Conservation (phyloP, 2,329 filamentous ascomycete species). For the Emmonsiellopsis sp. region DNA sequence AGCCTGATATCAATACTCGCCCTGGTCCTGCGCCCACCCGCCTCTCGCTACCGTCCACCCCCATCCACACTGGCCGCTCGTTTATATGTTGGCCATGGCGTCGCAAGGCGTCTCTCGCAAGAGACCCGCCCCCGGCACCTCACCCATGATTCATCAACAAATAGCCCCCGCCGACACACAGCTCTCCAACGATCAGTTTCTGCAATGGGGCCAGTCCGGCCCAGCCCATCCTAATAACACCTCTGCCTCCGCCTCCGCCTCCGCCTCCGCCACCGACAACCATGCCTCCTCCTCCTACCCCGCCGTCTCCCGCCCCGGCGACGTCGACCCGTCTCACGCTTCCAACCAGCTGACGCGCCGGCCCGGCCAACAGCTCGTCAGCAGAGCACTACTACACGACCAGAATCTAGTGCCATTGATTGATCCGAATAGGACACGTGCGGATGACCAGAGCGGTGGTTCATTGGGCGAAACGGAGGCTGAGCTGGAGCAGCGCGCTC, state of each 20-base stretch:
- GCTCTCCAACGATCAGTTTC: conserved; percentile 43
- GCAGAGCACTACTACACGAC: conserved; percentile 29
- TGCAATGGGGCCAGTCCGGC: conserved; percentile 44
- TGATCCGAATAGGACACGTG: conserved; percentile 18
- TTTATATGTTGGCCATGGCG: conserved; percentile 20
- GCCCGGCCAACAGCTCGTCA: conserved; percentile 30
- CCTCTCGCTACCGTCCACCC: too few species aligned
- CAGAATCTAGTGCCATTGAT: conserved; percentile 19
- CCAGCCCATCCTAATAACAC: conserved; percentile 18
- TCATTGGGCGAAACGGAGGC: conserved; percentile 57
- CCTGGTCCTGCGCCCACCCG: too few species aligned
- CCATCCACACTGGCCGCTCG: not conserved
- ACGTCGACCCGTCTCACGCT: conserved; percentile 40
- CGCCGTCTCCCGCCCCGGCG: conserved; percentile 24
- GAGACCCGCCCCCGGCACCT: conserved; percentile 62
- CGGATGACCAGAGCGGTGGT: conserved; percentile 30
- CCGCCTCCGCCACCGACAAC: conserved; percentile 17
- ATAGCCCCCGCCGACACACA: conserved; percentile 35
- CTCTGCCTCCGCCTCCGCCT: conserved; percentile 11
- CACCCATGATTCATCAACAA: conserved; percentile 50
- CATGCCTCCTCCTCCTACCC: conserved; percentile 6
- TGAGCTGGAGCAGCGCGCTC: conserved; percentile 67
- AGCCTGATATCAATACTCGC: not conserved
- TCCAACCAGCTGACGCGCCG: conserved; percentile 35
- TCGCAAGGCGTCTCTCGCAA: conserved; percentile 49